phyloP scores from a whole-genome alignment of 2,329 filamentous ascomycete species.

The Xenoacremonium recifei region DNA sequence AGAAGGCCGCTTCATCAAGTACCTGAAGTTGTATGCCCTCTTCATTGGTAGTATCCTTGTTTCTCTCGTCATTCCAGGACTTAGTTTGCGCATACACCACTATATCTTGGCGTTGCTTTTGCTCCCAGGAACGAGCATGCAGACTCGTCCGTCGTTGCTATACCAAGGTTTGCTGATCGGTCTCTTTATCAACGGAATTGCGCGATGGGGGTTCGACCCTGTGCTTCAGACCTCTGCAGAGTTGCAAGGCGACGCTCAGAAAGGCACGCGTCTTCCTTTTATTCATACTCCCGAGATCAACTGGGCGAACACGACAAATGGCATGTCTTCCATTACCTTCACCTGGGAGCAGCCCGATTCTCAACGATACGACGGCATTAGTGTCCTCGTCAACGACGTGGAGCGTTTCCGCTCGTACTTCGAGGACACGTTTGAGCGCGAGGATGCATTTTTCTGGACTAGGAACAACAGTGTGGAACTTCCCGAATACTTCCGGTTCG shows the following conservation, averaged over 20 bases:
- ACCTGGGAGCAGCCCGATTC: conserved; percentile 46
- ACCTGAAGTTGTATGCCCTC: conserved; percentile 74
- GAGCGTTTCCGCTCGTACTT: conserved; percentile 76
- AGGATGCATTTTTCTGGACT: conserved; percentile 57
- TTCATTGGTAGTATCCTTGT: conserved; percentile 67
- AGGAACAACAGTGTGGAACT: conserved; percentile 43
- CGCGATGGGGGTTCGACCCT: conserved; percentile 89
- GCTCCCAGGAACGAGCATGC: conserved; percentile 83
- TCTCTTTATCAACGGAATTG: conserved; percentile 86
- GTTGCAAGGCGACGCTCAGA: conserved; percentile 66
- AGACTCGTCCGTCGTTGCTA: conserved; percentile 78
- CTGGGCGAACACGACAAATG: conserved; percentile 32
- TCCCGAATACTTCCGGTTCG: conserved; percentile 78
- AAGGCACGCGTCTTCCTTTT: conserved; percentile 59
- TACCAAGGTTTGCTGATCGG: conserved; percentile 90
- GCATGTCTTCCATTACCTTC: conserved; percentile 65
- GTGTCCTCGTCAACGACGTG: conserved; percentile 81
- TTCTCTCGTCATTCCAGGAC: conserved; percentile 68
- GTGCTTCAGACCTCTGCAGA: conserved; percentile 79
- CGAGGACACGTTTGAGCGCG: conserved; percentile 46
- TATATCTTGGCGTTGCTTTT: conserved; percentile 88
- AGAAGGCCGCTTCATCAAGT: conserved; percentile 76
- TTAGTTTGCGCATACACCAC: conserved; percentile 88
- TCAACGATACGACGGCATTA: conserved; percentile 68
- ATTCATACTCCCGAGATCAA: conserved; percentile 48